These are phyloP conservation scores for Chloranthus sessilifolius DNA, from an alignment of 164 flowering plant species.

Conservation along the genomic window DNA sequence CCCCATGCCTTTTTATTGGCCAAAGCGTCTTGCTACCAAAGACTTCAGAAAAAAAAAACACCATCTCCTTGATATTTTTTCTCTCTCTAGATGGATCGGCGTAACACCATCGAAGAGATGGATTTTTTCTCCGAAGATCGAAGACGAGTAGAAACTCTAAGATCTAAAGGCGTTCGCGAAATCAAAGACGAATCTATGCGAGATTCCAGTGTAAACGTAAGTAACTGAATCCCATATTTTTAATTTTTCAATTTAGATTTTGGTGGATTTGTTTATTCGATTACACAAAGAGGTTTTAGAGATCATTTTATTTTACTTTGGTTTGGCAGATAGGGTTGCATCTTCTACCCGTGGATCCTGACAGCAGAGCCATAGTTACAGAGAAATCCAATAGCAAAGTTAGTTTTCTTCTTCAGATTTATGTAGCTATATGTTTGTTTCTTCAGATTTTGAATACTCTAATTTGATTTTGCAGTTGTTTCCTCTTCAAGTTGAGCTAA, in stretches of 20 bases:
- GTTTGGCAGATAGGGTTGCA: slow-evolving; percentile 12
- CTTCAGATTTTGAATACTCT: neutral
- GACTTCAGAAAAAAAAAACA: slow-evolving; percentile 12
- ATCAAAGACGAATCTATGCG: neutral
- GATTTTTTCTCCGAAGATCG: slow-evolving; percentile 17
- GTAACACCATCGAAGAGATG: slow-evolving; percentile 9
- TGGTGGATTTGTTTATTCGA: neutral
- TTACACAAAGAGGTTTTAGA: neutral
- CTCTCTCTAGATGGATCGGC: neutral
- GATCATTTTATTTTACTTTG: neutral
- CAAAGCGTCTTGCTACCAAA: slow-evolving; percentile 8
- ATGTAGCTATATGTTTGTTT: neutral
- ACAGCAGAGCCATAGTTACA: neutral
- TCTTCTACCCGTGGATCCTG: slow-evolving; percentile 8
- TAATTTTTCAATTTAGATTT: neutral
- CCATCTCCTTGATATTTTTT: neutral
- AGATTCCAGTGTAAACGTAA: slow-evolving; percentile 5
- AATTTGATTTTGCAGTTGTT: slow-evolving; percentile 5
- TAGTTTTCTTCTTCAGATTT: neutral
- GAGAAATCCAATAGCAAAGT: slow-evolving; percentile 13
- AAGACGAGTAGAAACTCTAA: no score
- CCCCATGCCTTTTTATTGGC: slow-evolving; percentile 5
- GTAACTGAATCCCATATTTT: slow-evolving; percentile 1
- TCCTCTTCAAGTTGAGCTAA: slow-evolving; percentile 25
- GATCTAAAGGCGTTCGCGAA: neutral